Conservation (phyloP, 1,284 basidiomycete species). For the Sanguinoderma infundibulare region DNA sequence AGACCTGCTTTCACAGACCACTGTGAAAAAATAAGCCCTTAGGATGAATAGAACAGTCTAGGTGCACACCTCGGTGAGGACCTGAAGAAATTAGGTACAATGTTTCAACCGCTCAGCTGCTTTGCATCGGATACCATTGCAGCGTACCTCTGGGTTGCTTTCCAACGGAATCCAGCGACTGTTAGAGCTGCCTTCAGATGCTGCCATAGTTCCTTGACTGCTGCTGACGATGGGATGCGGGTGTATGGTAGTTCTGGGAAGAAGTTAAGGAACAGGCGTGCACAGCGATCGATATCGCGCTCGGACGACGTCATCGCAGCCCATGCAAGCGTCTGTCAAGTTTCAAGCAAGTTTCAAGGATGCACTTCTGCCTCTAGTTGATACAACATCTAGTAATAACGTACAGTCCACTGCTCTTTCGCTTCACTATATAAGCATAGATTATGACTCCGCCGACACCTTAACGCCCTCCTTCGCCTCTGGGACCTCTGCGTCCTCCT, state of each 20-base stretch:
- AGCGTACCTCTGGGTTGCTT: slow-evolving; percentile 23
- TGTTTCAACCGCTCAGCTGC: background rate
- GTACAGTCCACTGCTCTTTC: slow-evolving; percentile 7
- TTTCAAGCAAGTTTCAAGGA: no score
- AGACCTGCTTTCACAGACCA: slow-evolving; percentile 83
- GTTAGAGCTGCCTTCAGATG: slow-evolving; percentile 3
- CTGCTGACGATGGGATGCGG: background rate
- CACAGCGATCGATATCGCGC: background rate
- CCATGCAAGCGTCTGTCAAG: background rate
- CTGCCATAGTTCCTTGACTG: slow-evolving; percentile 1
- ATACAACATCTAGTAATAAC: slow-evolving; percentile 15
- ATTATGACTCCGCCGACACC: slow-evolving; percentile 8
- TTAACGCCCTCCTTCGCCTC: slow-evolving; percentile 12
- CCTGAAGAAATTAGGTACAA: slow-evolving; percentile 3
- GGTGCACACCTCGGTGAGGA: slow-evolving; percentile 13
- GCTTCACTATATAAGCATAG: background rate
- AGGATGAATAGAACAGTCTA: background rate
- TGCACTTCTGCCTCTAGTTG: slow-evolving; percentile 5
- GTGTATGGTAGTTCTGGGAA: background rate
- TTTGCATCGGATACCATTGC: background rate
- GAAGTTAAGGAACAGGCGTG: background rate
- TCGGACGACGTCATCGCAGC: background rate
- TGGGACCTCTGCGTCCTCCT: slow-evolving; percentile 33
- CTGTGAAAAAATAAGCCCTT: slow-evolving; percentile 41
- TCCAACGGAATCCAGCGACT: slow-evolving; percentile 24